Percentiles rank a stretch among this genome's conserved stretches.
These are phyloP conservation scores for Talaromyces nanjingensis DNA, from an alignment of 495 filamentous ascomycete genomes.

Conservation along the genomic window DNA sequence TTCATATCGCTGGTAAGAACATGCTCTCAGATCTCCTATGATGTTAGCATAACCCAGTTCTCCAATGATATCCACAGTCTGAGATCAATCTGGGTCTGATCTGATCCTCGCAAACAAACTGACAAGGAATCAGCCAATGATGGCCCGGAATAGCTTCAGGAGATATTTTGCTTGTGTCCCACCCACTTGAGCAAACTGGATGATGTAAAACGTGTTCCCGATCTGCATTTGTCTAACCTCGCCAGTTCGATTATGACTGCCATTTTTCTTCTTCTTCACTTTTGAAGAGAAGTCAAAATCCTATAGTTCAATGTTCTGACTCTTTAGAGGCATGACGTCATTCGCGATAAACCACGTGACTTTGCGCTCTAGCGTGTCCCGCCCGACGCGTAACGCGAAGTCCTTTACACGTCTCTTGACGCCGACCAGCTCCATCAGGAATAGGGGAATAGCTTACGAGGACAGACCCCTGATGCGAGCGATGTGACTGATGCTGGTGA, in stretches of 20 bases:
- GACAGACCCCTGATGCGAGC: not conserved
- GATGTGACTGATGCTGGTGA: not conserved
- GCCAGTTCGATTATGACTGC: not conserved
- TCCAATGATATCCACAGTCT: not conserved
- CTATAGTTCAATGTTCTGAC: no score
- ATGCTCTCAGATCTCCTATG: not conserved
- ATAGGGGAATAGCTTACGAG: not conserved
- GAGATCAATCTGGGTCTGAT: not conserved
- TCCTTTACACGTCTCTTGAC: not conserved
- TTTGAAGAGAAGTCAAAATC: no score
- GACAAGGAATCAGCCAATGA: not conserved
- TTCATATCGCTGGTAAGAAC: no score
- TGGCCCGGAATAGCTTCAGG: not conserved
- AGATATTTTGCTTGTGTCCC: not conserved
- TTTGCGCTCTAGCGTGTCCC: not conserved
- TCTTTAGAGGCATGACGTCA: not conserved
- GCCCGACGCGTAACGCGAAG: not conserved
- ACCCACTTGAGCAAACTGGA: not conserved
- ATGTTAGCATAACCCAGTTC: not conserved
- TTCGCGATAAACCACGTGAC: not conserved
- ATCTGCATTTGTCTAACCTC: not conserved
- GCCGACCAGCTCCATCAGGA: not conserved
- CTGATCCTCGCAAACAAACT: not conserved
- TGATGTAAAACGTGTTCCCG: not conserved
- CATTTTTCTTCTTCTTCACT: not conserved